phyloP scores from a whole-genome alignment of 1,284 basidiomycete genomes.

The Heimioporus retisporus region DNA sequence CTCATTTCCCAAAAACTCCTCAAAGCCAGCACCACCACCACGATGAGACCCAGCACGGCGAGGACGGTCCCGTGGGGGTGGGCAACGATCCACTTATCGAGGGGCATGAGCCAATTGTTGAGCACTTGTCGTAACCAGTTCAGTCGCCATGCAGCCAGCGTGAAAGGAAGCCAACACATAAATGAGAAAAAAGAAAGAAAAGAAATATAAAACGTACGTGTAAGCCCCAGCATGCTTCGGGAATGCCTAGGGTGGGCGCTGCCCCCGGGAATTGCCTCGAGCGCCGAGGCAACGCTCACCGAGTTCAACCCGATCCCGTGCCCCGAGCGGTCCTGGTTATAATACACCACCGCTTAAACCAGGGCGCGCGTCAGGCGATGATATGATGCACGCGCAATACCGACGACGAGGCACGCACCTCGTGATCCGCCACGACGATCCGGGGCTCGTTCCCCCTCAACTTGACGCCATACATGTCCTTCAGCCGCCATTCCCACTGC shows the following conservation, averaged over 20 bases:
- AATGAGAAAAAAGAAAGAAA: not conserved
- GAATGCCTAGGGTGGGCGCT: conserved; percentile 71
- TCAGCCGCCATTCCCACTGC: conserved; percentile 88
- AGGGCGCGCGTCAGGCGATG: too few relatives aligned
- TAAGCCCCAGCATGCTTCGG: conserved; percentile 74
- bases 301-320: conserved; percentile 64
- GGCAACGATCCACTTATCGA: conserved; percentile 10
- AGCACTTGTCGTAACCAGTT: conserved; percentile 23
- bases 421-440: conserved; percentile 74
- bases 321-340: conserved; percentile 64
- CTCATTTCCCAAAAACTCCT: conserved; percentile 28
- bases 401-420: conserved; percentile 59
- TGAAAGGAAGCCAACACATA: too few relatives aligned
- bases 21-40: conserved; percentile 21
- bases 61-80: conserved; percentile 35
- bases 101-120: conserved; percentile 18
- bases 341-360: conserved; percentile 66
- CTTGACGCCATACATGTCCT: conserved; percentile 84
- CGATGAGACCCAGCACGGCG: conserved; percentile 21
- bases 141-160: too few relatives aligned
- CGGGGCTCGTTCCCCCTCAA: conserved; percentile 35
- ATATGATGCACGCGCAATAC: too few relatives aligned
- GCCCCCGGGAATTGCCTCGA: conserved; percentile 75
- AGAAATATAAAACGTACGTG: conserved; percentile 64
- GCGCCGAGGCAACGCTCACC: conserved; percentile 71